Conservation (phyloP, 1,284 basidiomycete genomes). For the Puccinia horiana region DNA sequence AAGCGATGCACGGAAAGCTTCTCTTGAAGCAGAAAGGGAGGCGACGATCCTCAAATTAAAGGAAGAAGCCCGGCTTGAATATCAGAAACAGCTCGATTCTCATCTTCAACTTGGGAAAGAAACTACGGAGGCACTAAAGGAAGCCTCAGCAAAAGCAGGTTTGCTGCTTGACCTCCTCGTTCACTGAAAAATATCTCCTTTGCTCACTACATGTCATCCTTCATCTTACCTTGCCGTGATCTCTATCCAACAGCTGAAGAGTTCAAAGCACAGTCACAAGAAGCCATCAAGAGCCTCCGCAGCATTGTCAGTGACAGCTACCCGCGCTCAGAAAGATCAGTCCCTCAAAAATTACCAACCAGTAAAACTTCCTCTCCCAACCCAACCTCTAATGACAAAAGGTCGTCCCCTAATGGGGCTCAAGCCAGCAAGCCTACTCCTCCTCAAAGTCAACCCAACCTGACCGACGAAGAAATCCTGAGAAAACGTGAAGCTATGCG, state of each 20-base stretch:
- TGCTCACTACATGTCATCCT: not conserved
- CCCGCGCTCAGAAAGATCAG: slow-evolving; percentile 24
- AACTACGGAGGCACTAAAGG: slow-evolving; percentile 37
- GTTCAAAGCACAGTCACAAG: slow-evolving; percentile 35
- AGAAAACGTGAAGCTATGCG: slow-evolving; percentile 24
- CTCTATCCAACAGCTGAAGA: slow-evolving; percentile 17
- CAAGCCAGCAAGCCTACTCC: not conserved
- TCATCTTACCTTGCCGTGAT: not conserved
- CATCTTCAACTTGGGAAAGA: slow-evolving; percentile 29
- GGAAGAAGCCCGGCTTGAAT: slow-evolving; percentile 39
- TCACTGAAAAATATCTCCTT: not conserved
- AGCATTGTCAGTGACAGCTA: slow-evolving; percentile 25
- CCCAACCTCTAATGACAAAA: not conserved
- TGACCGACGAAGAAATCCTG: not conserved
- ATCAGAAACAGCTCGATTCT: slow-evolving; percentile 38
- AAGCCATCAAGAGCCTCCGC: slow-evolving; percentile 30
- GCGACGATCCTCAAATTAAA: slow-evolving; percentile 25
- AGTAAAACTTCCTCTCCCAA: not conserved
- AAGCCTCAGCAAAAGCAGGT: slow-evolving; percentile 34
- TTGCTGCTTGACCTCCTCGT: not conserved
- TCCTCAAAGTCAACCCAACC: not conserved
- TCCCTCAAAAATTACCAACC: slow-evolving; percentile 1
- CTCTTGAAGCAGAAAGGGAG: slow-evolving; percentile 36
- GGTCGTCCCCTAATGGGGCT: not conserved
- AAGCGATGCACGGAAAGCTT: slow-evolving; percentile 28